phyloP scores from a whole-genome alignment of 192 early-diverging fungal genomes.

The Gonapodya prolifera region DNA sequence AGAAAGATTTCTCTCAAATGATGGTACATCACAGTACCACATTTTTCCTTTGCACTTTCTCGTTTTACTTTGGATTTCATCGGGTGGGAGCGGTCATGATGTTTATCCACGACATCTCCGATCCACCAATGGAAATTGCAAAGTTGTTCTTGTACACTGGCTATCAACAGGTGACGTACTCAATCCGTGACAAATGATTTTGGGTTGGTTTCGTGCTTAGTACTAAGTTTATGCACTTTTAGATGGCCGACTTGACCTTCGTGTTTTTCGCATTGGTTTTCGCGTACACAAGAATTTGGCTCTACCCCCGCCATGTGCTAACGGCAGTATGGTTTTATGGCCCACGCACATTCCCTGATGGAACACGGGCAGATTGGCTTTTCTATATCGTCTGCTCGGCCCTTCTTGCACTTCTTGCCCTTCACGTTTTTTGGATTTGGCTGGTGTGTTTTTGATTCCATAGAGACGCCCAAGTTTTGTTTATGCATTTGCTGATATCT shows the following conservation, averaged over 20 bases:
- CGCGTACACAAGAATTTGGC: background rate
- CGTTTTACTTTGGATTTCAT: constrained; percentile 1
- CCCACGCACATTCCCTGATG: background rate
- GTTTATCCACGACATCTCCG: background rate
- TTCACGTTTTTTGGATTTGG: background rate
- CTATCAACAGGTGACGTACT: background rate
- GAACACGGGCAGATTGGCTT: background rate
- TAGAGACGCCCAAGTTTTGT: too few relatives aligned
- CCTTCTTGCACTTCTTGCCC: background rate
- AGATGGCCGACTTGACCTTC: background rate
- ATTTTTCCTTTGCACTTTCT: background rate
- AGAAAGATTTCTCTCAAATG: constrained; percentile 4
- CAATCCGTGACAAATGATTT: background rate
- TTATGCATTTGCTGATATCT: too few relatives aligned
- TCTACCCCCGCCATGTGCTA: background rate
- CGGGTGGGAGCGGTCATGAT: constrained; percentile 2
- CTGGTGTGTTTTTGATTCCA: too few relatives aligned
- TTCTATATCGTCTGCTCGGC: background rate
- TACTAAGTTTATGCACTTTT: background rate
- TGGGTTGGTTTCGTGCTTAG: background rate
- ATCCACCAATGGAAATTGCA: background rate
- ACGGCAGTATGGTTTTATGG: background rate
- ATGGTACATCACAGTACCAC: background rate
- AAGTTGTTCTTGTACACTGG: background rate
- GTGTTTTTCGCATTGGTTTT: background rate